Evolutionary conservation across 129 eudicot species (phyloP), one percentile per base, ranked within the genome.

Genomic region (Arctium minus): DNA sequence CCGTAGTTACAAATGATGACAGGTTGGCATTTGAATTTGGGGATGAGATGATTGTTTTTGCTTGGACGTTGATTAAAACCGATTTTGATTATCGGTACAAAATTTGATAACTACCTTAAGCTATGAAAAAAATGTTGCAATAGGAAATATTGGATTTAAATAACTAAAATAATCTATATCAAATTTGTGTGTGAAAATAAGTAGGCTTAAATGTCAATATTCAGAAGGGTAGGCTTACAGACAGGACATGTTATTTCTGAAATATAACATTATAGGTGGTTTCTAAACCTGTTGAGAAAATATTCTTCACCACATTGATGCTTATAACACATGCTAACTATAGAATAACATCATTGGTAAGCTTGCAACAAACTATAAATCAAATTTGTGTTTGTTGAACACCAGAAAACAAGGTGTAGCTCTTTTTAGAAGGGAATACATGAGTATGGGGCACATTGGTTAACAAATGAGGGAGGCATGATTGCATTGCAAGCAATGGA

Each of bases 1-100:
- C 10, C 10, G 60, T 22, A 35, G 50, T 70, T 78, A 64, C 38
- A 62, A 22, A 38, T 37, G 10, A 36, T 8, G 36, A 53, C 37
- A 27, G 62, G 38, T 37, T 2, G 22, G 17, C 48, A 64, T 64
- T 64, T 78, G 81, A 78, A 32, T 78, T 1, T 65, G 46, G 48
- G 72, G 33, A 40, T 42, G 82, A 40, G 75, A 69, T 79, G 42
- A 30, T 79, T 27, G 18, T 31, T 44, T 42, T 70, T 79, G 67
- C 31, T 78, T 56, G 32, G 33, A 56, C 33, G 6, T 79, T 48
- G 40, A 75, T 75, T 31, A 75, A 40, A 46, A 75, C 22, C 22
- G 30, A 53, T 60, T 17, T n/a, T 17, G 68, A 60, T 60, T 60
- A 56, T 17, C 1, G 65, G 27, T 5, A 17, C 65, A 60, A 60